These are phyloP conservation scores for Wickerhamiella occidentalis DNA, from an alignment of 805 yeast genomes.

Conservation along the genomic window DNA sequence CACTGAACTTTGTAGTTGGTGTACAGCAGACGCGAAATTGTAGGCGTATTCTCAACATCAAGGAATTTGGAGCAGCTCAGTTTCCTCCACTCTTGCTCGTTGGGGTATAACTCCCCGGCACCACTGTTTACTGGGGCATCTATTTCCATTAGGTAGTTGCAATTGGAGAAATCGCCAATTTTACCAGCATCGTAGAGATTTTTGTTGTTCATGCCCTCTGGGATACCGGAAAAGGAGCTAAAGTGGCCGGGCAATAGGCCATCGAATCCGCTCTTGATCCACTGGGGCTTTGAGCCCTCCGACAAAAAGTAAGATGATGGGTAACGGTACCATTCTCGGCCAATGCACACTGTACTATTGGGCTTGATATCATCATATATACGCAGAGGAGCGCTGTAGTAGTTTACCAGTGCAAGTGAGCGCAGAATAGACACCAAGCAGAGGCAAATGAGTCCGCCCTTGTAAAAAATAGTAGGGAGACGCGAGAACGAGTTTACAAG, in stretches of 20 bases:
- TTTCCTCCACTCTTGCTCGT: constrained; percentile 18
- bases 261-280: constrained; percentile 65
- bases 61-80: constrained; percentile 21
- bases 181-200: constrained; percentile 55
- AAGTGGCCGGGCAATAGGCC: constrained; percentile 88
- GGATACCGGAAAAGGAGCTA: constrained; percentile 34
- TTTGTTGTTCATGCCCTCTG: constrained; percentile 60
- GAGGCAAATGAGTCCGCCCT: constrained; percentile 12
- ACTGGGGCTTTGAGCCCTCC: constrained; percentile 39
- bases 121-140: constrained; percentile 36
- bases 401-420: constrained; percentile 45
- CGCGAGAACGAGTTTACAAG: constrained; percentile 10
- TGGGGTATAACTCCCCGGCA: constrained; percentile 32
- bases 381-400: constrained; percentile 62
- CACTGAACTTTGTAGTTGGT: constrained; percentile 16
- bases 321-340: constrained; percentile 89
- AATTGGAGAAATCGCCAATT: constrained; percentile 36
- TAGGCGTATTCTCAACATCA: constrained; percentile 20
- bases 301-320: constrained; percentile 81
- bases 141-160: constrained; percentile 65
- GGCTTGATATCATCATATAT: constrained; percentile 39
- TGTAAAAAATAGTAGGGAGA: constrained; percentile 7
- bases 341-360: constrained; percentile 58
- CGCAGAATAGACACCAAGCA: constrained; percentile 36
- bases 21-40: constrained; percentile 23